Conservation (phyloP, 2,329 filamentous ascomycete species). For the Aspergillus sp. region DNA sequence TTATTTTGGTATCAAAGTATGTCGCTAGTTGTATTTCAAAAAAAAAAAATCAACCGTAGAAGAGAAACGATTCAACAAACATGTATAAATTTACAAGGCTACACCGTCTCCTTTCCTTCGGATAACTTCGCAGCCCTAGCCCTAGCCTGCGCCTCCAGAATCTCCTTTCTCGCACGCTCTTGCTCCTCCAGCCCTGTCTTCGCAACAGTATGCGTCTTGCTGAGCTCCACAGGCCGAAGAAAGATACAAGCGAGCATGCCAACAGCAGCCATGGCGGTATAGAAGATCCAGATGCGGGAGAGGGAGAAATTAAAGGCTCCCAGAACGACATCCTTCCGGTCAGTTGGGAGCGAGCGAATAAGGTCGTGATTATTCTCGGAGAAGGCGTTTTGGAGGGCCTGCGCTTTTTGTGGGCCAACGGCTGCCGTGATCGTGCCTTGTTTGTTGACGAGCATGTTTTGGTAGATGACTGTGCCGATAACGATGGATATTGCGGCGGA, state of each 20-base stretch:
- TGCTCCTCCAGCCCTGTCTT: constrained; percentile 48
- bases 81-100: not conserved
- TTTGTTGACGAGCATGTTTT: constrained; percentile 38
- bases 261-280: constrained; percentile 37
- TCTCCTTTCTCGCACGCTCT: constrained; percentile 42
- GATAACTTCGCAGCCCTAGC: constrained; percentile 58
- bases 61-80: too few species aligned
- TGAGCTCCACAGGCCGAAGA: constrained; percentile 39
- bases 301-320: constrained; percentile 44
- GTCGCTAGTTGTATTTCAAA: not conserved
- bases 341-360: constrained; percentile 32
- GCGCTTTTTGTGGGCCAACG: constrained; percentile 31
- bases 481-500: constrained; percentile 60
- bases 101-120: constrained; percentile 45
- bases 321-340: constrained; percentile 40
- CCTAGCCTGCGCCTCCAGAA: constrained; percentile 24
- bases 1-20: not conserved
- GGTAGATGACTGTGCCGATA: constrained; percentile 54
- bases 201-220: constrained; percentile 42
- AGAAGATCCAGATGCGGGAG: constrained; percentile 54
- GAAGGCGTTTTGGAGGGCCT: constrained; percentile 29
- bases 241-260: constrained; percentile 43
- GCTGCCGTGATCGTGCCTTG: constrained; percentile 25
- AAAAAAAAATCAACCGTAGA: not conserved
- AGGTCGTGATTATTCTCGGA: constrained; percentile 37